phyloP scores from a whole-genome alignment of 2,329 filamentous ascomycete species.

The Pyricularia sp. region DNA sequence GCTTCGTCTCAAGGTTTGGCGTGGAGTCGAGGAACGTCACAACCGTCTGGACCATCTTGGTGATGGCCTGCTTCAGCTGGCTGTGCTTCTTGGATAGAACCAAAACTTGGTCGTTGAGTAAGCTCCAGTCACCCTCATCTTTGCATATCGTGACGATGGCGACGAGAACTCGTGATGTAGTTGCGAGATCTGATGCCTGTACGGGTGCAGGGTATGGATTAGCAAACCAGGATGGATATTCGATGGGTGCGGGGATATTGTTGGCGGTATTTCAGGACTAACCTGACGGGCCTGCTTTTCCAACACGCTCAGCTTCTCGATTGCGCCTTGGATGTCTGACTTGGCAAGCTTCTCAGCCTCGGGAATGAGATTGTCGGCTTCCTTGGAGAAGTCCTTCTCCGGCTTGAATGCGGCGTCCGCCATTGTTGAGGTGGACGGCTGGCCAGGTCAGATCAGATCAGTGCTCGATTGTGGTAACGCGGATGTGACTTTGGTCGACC shows the following conservation, averaged over 20 bases:
- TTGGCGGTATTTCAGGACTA: constrained; percentile 15
- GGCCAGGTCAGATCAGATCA: neutral
- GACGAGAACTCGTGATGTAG: constrained; percentile 81
- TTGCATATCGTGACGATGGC: constrained; percentile 92
- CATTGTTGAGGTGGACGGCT: constrained; percentile 43
- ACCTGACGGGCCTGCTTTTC: constrained; percentile 99
- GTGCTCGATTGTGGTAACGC: neutral
- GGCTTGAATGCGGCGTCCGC: constrained; percentile 78
- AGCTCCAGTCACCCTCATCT: constrained; percentile 81
- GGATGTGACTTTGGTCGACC: neutral
- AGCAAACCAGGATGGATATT: neutral
- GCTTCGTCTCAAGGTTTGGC: constrained; percentile 76
- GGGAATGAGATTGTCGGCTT: constrained; percentile 83
- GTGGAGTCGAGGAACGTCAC: constrained; percentile 87
- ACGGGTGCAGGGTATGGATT: constrained; percentile 10
- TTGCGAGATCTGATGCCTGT: constrained; percentile 89
- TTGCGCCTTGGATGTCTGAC: constrained; percentile 72
- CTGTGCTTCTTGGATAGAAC: constrained; percentile 98
- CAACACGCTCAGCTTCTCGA: constrained; percentile 84
- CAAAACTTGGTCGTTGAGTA: constrained; percentile 94
- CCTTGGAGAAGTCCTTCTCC: constrained; percentile 98
- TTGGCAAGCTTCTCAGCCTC: constrained; percentile 85
- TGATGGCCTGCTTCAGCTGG: constrained; percentile 97
- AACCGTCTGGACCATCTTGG: constrained; percentile 96
- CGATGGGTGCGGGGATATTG: neutral